Evolutionary conservation across 73 alveolate species (phyloP).

Genomic region (Tetrahymena thermophila): DNA sequence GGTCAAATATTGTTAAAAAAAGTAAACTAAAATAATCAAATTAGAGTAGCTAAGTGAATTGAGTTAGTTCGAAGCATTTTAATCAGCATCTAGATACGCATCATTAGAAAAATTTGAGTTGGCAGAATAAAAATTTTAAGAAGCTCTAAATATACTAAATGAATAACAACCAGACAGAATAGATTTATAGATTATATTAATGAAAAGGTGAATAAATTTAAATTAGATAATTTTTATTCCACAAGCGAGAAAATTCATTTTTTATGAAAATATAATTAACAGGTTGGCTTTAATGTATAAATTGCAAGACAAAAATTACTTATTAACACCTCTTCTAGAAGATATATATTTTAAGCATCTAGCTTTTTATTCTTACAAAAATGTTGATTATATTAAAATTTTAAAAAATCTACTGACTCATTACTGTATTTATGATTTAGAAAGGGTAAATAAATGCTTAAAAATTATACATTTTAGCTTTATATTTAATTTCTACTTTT

Average conservation of each 20-base stretch:
- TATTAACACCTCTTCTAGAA: background rate
- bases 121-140: background rate
- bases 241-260: background rate
- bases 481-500: background rate
- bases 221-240: background rate
- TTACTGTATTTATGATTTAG: background rate
- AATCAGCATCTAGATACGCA: background rate
- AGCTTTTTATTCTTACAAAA: background rate
- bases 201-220: background rate
- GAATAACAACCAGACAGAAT: background rate
- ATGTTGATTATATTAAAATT: background rate
- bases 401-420: background rate
- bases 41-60: background rate
- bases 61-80: background rate
- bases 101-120: background rate
- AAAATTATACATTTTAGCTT: background rate
- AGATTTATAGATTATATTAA: background rate
- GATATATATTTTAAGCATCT: background rate
- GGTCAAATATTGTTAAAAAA: background rate
- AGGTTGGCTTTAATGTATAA: background rate
- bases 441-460: background rate
- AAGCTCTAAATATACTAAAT: background rate
- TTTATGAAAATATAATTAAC: background rate
- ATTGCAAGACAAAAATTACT: background rate
- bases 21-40: background rate